These are phyloP conservation scores for Xylaria curta DNA, from an alignment of 495 filamentous ascomycete species.

Conservation along the genomic window DNA sequence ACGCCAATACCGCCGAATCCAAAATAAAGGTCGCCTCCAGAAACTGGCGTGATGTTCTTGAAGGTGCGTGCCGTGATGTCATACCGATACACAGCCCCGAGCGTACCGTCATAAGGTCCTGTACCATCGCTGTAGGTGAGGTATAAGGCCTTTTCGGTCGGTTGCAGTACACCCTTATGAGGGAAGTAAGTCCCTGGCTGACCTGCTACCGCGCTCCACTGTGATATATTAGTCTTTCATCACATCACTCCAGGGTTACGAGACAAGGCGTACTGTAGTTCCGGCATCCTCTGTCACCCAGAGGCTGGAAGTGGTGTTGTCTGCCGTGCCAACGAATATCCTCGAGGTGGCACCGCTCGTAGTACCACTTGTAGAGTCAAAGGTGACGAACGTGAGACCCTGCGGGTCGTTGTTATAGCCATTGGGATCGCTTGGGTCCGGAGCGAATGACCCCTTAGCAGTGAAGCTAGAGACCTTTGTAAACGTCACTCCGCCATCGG, in stretches of 20 bases:
- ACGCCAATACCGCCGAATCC: constrained; percentile 64
- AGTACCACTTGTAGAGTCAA: constrained; percentile 58
- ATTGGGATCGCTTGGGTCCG: constrained; percentile 50
- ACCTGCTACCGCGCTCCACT: constrained; percentile 54
- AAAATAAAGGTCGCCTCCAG: constrained; percentile 49
- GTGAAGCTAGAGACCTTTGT: constrained; percentile 64
- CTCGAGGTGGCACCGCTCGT: constrained; percentile 56
- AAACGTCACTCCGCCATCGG: constrained; percentile 62
- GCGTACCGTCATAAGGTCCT: constrained; percentile 62
- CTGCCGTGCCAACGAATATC: constrained; percentile 64
- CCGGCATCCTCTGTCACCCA: constrained; percentile 63
- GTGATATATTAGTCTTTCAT: background rate
- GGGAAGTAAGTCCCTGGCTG: constrained; percentile 60
- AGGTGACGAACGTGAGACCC: constrained; percentile 63
- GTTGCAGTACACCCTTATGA: constrained; percentile 62
- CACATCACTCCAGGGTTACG: constrained; percentile 13
- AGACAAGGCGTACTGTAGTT: constrained; percentile 39
- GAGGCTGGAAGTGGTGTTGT: constrained; percentile 58
- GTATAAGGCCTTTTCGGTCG: constrained; percentile 60
- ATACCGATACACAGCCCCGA: constrained; percentile 60
- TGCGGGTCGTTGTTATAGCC: constrained; percentile 56
- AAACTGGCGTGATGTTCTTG: constrained; percentile 62
- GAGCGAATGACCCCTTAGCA: constrained; percentile 55
- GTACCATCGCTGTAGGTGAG: constrained; percentile 62
- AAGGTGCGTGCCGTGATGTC: constrained; percentile 55